Conservation (phyloP, 23 red algal genomes). For the Gracilaria vermiculophylla region DNA sequence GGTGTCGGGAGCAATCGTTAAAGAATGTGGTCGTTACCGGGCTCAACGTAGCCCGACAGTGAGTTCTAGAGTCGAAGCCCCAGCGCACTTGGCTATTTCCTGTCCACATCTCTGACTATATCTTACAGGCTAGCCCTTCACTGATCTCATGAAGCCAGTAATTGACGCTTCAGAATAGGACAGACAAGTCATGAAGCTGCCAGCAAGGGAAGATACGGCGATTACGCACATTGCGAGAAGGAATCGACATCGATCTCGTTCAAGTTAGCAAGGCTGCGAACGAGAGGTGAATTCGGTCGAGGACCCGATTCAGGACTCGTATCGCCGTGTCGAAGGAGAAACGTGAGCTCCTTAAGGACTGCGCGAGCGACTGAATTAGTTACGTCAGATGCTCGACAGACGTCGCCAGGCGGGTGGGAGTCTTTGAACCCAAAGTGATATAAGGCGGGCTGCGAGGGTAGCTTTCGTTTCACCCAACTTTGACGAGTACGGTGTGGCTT, state of each 20-base stretch:
- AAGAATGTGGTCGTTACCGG: not conserved
- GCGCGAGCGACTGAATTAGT: not conserved
- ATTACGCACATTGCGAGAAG: not conserved
- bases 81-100: not conserved
- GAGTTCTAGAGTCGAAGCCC: not conserved
- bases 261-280: not conserved
- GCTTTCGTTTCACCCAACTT: not conserved
- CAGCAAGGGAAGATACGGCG: not conserved
- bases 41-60: not conserved
- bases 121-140: not conserved
- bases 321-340: not conserved
- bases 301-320: conserved; percentile 10
- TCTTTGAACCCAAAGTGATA: not conserved
- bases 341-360: not conserved
- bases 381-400: not conserved
- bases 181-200: conserved; percentile 24
- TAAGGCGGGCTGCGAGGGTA: not conserved
- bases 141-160: not conserved
- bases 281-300: conserved; percentile 3
- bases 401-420: not conserved
- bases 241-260: not conserved
- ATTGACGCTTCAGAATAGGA: not conserved
- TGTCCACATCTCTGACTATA: not conserved
- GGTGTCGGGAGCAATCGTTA: not conserved
- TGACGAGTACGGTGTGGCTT: not conserved